Base-by-base conservation (phyloP, 2,329 filamentous ascomycete species). In the Diplodia sapinea region DNA sequence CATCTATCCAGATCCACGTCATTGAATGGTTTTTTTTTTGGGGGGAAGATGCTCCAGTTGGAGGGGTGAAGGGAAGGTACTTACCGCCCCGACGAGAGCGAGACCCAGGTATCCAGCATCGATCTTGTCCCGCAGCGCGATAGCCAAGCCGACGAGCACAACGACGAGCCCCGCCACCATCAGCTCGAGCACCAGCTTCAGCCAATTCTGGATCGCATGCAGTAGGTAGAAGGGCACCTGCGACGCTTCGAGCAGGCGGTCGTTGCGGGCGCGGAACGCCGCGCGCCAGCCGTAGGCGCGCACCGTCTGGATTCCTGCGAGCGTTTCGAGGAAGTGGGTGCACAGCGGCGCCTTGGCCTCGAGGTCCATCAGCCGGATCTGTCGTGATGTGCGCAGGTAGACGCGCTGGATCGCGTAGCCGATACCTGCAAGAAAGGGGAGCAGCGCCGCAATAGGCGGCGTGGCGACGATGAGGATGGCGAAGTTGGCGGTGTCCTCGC, bases 281-380 rank as follows among this genome's bases (percentile, higher is more conserved):
- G 71, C 71, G n/a, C 79, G 76, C 83, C 84, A 86, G 1, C 78
- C 78, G 65, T 85, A 86, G 0, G 85, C 81, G 9, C 84, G 82
- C 43, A 87, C 82, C 0, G 83, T 86, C 0, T 79, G 70, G 0
- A 86, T 70, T 0, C 84, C 84, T 9, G 78, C 74, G 0, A 85
- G 71, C 0, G 82, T 83, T 66, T 87, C 85, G 9, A 81, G 75
- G 69, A 86, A 86, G 51, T 86, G 82, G 0, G 83, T 82, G 70
- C 83, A 85, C 0, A 86, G 76, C 0, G 83, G 82, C 0, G 80
- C 79, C 68, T 83, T 82, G 29, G 80, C 76, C 71, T 87, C 85
- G 0, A 87, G 77, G 71, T 87, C 85, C 8, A 87, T 75, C 33
- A 85, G 79, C 61, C 86, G 80, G 7, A 85, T 71, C 69, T 84